Percentiles rank a stretch among this genome's conserved stretches.
These are phyloP conservation scores for Primulina huaijiensis DNA, from an alignment of 257 asterid genomes.

Conservation along the genomic window DNA sequence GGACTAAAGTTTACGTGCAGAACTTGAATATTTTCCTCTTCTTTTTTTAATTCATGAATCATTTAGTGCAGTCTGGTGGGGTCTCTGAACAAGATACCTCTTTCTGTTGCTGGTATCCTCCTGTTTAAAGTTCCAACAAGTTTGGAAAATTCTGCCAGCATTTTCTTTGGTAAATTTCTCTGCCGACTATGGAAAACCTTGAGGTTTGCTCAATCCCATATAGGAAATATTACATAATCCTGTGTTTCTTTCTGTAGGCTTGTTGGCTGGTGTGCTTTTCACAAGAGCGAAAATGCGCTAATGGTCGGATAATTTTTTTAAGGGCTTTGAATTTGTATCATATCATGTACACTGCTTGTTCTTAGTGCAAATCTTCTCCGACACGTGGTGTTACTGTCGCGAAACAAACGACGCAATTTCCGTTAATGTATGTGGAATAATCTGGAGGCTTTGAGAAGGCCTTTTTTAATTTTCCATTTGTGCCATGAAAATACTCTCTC, in stretches of 20 bases:
- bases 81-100: constrained; percentile 84
- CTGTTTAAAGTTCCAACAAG: constrained; percentile 80
- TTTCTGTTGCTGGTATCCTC: constrained; percentile 78
- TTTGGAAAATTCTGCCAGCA: constrained; percentile 72
- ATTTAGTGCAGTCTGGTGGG: constrained; percentile 70
- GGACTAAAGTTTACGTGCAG: background rate
- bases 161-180: constrained; percentile 57
- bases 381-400: too few species aligned
- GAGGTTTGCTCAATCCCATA: background rate
- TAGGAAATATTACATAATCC: background rate
- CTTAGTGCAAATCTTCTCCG: too few species aligned
- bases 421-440: too few species aligned
- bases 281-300: constrained; percentile 73
- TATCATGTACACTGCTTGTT: too few species aligned
- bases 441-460: too few species aligned
- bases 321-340: background rate
- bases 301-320: constrained; percentile 31
- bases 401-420: too few species aligned
- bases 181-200: background rate
- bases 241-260: constrained; percentile 41
- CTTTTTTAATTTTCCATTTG: too few species aligned
- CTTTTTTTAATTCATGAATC: constrained; percentile 11
- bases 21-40: background rate
- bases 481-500: too few species aligned
- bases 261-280: constrained; percentile 77